phyloP scores from a whole-genome alignment of 306 rosid genomes.

The Pyrus bretschneideri region DNA sequence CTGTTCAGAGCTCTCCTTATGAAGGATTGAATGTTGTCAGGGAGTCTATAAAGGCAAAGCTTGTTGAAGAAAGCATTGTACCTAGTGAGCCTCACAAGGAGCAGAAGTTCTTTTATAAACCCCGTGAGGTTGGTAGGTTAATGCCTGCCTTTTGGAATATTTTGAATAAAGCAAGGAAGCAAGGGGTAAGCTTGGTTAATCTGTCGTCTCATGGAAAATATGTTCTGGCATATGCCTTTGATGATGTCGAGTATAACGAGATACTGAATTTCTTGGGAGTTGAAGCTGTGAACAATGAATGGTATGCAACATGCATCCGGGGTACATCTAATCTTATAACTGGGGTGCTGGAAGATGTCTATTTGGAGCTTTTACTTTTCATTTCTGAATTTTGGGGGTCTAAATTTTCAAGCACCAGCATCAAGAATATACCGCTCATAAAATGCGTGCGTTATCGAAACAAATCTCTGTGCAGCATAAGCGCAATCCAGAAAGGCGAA shows the following conservation, averaged over 20 bases:
- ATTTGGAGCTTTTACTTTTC: conserved; percentile 46
- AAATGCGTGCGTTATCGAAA: conserved; percentile 41
- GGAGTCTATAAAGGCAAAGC: conserved; percentile 34
- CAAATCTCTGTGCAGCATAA: conserved; percentile 31
- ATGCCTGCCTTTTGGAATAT: conserved; percentile 57
- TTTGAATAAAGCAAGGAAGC: conserved; percentile 24
- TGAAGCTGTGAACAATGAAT: conserved; percentile 32
- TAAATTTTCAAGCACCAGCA: conserved; percentile 17
- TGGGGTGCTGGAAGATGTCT: conserved; percentile 38
- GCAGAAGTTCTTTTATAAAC: conserved; percentile 56
- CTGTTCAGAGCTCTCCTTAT: conserved; percentile 29
- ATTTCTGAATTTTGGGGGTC: conserved; percentile 36
- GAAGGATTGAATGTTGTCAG: conserved; percentile 39
- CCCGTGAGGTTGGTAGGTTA: conserved; percentile 51
- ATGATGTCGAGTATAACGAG: conserved; percentile 26
- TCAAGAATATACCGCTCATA: conserved; percentile 33
- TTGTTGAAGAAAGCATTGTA: conserved; percentile 37
- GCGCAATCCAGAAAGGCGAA: neutral
- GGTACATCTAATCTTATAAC: conserved; percentile 43
- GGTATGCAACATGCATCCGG: conserved; percentile 71
- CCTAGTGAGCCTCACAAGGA: conserved; percentile 45
- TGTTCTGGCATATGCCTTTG: conserved; percentile 47
- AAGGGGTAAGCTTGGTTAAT: conserved; percentile 34
- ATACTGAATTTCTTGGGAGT: conserved; percentile 45
- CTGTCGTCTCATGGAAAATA: conserved; percentile 51